Percentiles rank a stretch among this genome's conserved stretches.
phyloP scores from a whole-genome alignment of 768 basidiomycete genomes.

The Tephrocybe rancida region DNA sequence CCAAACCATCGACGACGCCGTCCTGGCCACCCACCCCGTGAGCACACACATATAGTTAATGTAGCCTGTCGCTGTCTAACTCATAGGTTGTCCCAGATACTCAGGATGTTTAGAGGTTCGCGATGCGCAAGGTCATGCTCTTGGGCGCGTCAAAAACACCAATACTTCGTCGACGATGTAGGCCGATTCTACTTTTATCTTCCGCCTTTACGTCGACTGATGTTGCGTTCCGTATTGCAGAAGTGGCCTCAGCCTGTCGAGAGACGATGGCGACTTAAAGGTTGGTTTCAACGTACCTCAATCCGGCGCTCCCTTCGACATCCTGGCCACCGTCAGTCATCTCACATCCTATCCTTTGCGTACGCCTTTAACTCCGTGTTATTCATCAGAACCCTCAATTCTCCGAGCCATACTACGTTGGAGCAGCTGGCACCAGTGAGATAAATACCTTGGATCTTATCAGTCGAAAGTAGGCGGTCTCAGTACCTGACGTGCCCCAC shows the following conservation, averaged over 20 bases:
- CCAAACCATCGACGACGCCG: conserved; percentile 12
- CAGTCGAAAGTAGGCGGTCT: conserved; percentile 21
- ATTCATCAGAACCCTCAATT: conserved; percentile 39
- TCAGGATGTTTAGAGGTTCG: conserved; percentile 41
- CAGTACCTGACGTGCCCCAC: neutral
- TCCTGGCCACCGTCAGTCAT: conserved; percentile 37
- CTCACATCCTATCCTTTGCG: neutral
- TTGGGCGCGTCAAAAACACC: conserved; percentile 37
- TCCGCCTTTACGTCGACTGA: neutral
- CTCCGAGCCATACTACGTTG: conserved; percentile 38
- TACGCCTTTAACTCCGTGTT: neutral
- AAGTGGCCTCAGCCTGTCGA: conserved; percentile 35
- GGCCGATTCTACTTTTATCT: conserved; percentile 1
- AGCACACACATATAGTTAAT: neutral
- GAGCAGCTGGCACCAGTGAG: conserved; percentile 28
- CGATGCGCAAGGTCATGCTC: conserved; percentile 24
- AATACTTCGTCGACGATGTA: conserved; percentile 28
- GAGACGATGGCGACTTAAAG: conserved; percentile 30
- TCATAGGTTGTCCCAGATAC: conserved; percentile 18
- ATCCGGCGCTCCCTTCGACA: conserved; percentile 29
- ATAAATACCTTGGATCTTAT: conserved; percentile 9
- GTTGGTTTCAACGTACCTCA: conserved; percentile 31
- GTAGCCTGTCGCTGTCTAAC: conserved; percentile 1
- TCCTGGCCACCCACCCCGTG: conserved; percentile 32
- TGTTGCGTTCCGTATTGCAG: conserved; percentile 24